Conservation (phyloP, 73 alveolate species). For the Paramecium tetraurelia region DNA sequence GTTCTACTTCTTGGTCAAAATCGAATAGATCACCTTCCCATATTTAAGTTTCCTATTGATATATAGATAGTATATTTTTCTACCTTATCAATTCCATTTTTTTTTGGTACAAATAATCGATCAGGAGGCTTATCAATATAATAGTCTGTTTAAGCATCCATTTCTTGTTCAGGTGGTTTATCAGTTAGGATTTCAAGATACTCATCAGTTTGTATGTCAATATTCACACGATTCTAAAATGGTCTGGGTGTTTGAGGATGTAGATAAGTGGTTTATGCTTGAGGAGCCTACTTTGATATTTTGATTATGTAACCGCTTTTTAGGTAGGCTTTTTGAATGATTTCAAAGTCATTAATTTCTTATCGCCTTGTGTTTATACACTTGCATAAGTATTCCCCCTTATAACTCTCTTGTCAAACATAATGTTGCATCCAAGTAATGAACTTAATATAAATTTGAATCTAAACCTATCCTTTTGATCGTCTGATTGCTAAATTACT, state of each 20-base stretch:
- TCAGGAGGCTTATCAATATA: conserved; percentile 84
- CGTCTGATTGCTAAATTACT: conserved; percentile 29
- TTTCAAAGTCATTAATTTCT: conserved; percentile 53
- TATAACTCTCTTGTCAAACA: conserved; percentile 91
- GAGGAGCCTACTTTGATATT: conserved; percentile 32
- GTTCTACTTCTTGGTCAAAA: conserved; percentile 93
- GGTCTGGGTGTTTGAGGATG: conserved; percentile 69
- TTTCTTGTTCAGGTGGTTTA: conserved; percentile 77
- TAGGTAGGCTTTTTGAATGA: conserved; percentile 43
- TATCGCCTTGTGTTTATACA: conserved; percentile 83
- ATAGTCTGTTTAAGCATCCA: conserved; percentile 87
- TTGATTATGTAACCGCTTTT: conserved; percentile 50
- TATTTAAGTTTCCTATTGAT: conserved; percentile 70
- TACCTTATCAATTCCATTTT: conserved; percentile 76
- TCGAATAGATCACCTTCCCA: conserved; percentile 96
- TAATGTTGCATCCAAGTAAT: conserved; percentile 68
- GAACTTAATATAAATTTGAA: not conserved
- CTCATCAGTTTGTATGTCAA: conserved; percentile 71
- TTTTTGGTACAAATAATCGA: conserved; percentile 82
- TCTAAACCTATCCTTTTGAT: not conserved
- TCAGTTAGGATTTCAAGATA: conserved; percentile 69
- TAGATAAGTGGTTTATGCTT: conserved; percentile 25
- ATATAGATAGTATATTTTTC: not conserved
- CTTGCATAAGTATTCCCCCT: conserved; percentile 96
- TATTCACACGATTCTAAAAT: conserved; percentile 69